Percentiles rank a stretch among this genome's conserved stretches.
phyloP scores from a whole-genome alignment of 2,329 filamentous ascomycete genomes.

The Diplocarpon mali region DNA sequence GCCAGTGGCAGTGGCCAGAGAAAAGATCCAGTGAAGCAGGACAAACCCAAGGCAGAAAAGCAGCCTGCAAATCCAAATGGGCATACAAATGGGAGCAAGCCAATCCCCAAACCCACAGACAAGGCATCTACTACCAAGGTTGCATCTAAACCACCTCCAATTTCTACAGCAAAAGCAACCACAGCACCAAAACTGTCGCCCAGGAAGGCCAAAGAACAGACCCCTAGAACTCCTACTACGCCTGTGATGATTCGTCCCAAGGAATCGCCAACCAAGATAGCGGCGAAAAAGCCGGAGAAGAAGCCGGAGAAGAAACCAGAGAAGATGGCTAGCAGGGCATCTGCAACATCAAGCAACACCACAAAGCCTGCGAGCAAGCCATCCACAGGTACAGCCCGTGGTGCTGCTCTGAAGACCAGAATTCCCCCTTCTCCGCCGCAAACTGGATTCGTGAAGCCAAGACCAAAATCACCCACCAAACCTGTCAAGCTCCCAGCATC shows the following conservation, averaged over 20 bases:
- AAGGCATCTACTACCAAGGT: constrained; percentile 6
- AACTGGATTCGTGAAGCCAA: constrained; percentile 42
- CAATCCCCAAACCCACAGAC: constrained; percentile 9
- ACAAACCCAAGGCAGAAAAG: constrained; percentile 10
- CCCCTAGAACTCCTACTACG: constrained; percentile 31
- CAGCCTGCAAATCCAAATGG: constrained; percentile 13
- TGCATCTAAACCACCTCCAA: constrained; percentile 17
- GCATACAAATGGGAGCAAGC: constrained; percentile 14
- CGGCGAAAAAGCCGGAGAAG: constrained; percentile 14
- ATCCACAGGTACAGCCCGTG: constrained; percentile 10
- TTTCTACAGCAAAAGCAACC: constrained; percentile 18
- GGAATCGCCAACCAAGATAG: constrained; percentile 23
- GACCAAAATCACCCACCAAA: constrained; percentile 57
- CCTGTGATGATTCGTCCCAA: constrained; percentile 19
- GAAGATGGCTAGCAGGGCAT: constrained; percentile 14
- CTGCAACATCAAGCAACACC: constrained; percentile 10
- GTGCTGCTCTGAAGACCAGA: constrained; percentile 18
- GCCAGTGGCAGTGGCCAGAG: constrained; percentile 8
- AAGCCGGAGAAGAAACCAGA: constrained; percentile 14
- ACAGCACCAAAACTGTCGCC: constrained; percentile 22
- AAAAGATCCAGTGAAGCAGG: constrained; percentile 12
- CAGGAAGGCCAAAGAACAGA: constrained; percentile 25
- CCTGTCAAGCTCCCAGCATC: constrained; percentile 56
- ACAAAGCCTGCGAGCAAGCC: constrained; percentile 20
- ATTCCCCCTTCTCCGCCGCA: constrained; percentile 23